Evolutionary conservation across 805 yeast species (phyloP).

Genomic region (Lipomyces mesembrius): DNA sequence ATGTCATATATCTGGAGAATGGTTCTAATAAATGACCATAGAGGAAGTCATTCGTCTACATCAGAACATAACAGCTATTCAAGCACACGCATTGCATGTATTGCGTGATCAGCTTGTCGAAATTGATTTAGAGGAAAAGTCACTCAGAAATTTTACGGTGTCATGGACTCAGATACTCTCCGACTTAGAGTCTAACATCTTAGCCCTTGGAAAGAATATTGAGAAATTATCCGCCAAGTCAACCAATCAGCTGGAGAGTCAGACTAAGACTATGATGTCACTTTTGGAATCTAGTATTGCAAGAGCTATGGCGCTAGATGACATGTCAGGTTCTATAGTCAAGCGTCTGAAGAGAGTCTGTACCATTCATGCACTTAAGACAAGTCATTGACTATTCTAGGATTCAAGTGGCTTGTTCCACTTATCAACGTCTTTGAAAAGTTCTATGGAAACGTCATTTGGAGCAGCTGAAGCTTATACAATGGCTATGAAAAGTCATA

Average conservation of each 20-base stretch:
- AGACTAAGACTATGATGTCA: background rate
- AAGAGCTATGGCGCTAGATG: slow-evolving; percentile 6
- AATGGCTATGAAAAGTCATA: background rate
- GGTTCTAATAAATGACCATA: background rate
- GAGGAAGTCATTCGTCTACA: slow-evolving; percentile 25
- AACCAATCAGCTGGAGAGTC: background rate
- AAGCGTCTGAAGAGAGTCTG: slow-evolving; percentile 2
- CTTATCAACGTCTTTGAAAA: background rate
- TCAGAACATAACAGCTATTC: slow-evolving; percentile 25
- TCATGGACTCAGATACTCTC: slow-evolving; percentile 8
- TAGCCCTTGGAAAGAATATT: background rate
- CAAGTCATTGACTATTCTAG: background rate
- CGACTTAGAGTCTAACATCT: slow-evolving; percentile 3
- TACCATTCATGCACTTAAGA: background rate
- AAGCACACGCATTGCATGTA: slow-evolving; percentile 17
- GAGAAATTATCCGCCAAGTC: slow-evolving; percentile 1
- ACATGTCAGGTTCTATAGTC: background rate
- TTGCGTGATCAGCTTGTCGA: slow-evolving; percentile 15
- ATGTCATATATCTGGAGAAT: background rate
- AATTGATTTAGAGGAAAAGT: slow-evolving; percentile 2
- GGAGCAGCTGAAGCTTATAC: slow-evolving; percentile 7
- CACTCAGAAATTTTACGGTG: background rate
- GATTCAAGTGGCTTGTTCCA: slow-evolving; percentile 1
- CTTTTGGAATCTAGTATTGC: slow-evolving; percentile 4
- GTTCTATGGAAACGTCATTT: slow-evolving; percentile 6